phyloP scores from a whole-genome alignment of 2,329 filamentous ascomycete genomes.

The Pestalotiopsis sp. region DNA sequence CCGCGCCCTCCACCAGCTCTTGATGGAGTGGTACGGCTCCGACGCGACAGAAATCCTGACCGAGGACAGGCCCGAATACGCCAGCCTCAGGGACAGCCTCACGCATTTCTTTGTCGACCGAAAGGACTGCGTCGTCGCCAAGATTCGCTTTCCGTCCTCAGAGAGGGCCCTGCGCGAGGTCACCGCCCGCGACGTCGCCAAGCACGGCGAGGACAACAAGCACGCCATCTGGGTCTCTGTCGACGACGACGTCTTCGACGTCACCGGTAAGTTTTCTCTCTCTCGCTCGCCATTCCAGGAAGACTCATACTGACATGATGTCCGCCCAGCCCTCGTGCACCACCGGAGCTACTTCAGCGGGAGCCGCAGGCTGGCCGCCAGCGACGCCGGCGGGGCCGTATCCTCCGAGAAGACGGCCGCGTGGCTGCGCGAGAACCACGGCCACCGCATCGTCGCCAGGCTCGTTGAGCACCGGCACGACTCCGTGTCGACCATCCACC shows the following conservation, averaged over 20 bases:
- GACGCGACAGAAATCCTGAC: background rate
- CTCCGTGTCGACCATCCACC: constrained; percentile 2
- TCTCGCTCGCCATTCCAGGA: background rate
- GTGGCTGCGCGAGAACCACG: background rate
- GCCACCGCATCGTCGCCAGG: constrained; percentile 5
- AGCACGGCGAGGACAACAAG: background rate
- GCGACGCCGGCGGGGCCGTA: background rate
- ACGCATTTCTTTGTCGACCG: background rate
- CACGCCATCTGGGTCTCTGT: background rate
- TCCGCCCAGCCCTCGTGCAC: background rate
- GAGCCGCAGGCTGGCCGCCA: background rate
- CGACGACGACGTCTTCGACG: background rate
- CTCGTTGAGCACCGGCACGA: background rate
- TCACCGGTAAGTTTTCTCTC: background rate
- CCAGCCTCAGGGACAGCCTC: background rate
- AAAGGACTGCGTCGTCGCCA: background rate
- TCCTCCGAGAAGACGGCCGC: background rate
- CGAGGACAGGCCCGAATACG: background rate
- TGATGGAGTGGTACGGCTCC: background rate
- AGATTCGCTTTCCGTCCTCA: background rate
- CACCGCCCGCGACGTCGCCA: background rate
- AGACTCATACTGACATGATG: too few species aligned
- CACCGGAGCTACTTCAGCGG: background rate
- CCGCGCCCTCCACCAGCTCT: background rate
- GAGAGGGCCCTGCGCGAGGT: background rate